Base-by-base conservation (phyloP, 345 rosid species). In the thale cress (Arabidopsis thaliana) region DNA sequence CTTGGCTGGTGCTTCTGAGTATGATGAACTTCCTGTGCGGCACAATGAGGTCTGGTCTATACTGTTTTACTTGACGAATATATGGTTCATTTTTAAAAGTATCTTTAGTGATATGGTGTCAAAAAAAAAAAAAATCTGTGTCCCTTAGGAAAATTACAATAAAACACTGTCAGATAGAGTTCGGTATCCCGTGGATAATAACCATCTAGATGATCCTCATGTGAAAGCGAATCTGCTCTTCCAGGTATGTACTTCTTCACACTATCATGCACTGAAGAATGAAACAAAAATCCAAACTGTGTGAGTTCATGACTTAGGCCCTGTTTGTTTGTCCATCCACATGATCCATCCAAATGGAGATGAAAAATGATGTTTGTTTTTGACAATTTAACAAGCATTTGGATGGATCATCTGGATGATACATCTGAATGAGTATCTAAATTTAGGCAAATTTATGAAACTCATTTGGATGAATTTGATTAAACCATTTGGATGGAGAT, bases 11-110 rank as follows among this genome's bases (percentile, higher is more conserved):
- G 95, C 89, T 46, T 89, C 96, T n/a, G 98, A 94, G 78, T 94
- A 84, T 80, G 81, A 94, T 76, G 98, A 94, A 75, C 91, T 94
- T 80, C 98, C 98, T 73, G 98, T 94, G 69, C 91, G 98, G 77
- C 97, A 94, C 82, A 94, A 94, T 53, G 98, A 94, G 98, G 97
- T 94, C 73, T 66, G 50, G 52, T 62, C 40, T 23, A 46, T 60
- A 12, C 65, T 61, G 50, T 30, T 76, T 41, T 78, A 23, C 70
- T 80, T 89, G 96, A 90, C 81, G 79, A 82, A 81, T 59, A 41
- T 7, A 64, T 45, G 28, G 48, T 55, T 59, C 32, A 49, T 59
- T 38, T 23, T 33, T 20, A 69, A 50, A 68, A 41, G 20, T 12
- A 5, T 16, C 12, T 24, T 49, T 13, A 48, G 36, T 52, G 24